A percentile compares a stretch with the other conserved stretches of the same genome.
phyloP scores from a whole-genome alignment of 768 basidiomycete species.

The Leccinum imitatum region DNA sequence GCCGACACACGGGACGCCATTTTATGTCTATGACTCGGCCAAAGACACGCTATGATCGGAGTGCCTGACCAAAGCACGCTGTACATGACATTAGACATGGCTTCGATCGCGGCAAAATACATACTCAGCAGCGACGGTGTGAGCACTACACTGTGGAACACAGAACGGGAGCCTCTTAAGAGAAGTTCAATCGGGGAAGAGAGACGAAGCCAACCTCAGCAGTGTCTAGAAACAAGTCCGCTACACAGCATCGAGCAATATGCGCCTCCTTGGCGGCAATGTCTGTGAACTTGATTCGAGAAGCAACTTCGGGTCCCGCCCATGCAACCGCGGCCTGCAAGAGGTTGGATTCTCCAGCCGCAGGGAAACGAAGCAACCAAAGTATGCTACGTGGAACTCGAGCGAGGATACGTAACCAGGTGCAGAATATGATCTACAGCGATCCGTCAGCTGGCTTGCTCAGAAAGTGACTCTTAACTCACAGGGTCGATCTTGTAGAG shows the following conservation, averaged over 20 bases:
- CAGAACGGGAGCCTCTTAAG: not conserved
- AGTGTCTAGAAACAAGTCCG: slow-evolving; percentile 52
- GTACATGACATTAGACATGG: slow-evolving; percentile 8
- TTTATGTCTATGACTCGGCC: slow-evolving; percentile 44
- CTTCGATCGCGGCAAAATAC: slow-evolving; percentile 10
- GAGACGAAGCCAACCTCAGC: slow-evolving; percentile 38
- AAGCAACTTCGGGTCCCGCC: slow-evolving; percentile 46
- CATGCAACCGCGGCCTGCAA: slow-evolving; percentile 41
- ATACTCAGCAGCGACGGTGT: slow-evolving; percentile 51
- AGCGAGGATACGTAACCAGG: slow-evolving; percentile 48
- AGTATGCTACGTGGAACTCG: slow-evolving; percentile 46
- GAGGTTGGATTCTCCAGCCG: slow-evolving; percentile 46
- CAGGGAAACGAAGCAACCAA: slow-evolving; percentile 54
- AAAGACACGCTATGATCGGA: slow-evolving; percentile 46
- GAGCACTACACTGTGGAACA: slow-evolving; percentile 46
- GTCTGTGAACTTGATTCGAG: slow-evolving; percentile 48
- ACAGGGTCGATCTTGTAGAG: slow-evolving; percentile 49
- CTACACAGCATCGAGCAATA: slow-evolving; percentile 44
- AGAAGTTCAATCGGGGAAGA: not conserved
- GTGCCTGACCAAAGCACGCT: slow-evolving; percentile 54
- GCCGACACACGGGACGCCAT: slow-evolving; percentile 53
- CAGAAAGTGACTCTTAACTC: slow-evolving; percentile 4
- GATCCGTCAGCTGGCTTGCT: slow-evolving; percentile 5
- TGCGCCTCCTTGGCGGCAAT: slow-evolving; percentile 47
- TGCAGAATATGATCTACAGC: slow-evolving; percentile 40